Conservation (phyloP, 2,329 filamentous ascomycete species). For the Colletotrichum melonis region DNA sequence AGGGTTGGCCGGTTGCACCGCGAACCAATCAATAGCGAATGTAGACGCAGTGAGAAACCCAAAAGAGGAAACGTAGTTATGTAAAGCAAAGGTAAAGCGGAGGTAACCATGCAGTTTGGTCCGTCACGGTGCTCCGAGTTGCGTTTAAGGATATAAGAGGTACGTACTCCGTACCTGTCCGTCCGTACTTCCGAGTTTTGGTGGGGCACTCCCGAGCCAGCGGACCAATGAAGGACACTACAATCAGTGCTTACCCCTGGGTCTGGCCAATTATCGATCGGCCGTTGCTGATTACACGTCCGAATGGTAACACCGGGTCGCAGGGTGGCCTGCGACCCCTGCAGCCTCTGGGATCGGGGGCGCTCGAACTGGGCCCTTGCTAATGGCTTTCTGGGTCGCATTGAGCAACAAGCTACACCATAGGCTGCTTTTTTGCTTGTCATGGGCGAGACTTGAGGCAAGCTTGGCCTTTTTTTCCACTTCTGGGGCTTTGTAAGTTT, state of each 20-base stretch:
- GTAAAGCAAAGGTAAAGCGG: not conserved
- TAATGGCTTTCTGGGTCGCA: not conserved
- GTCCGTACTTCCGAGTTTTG: not conserved
- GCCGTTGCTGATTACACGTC: slow-evolving; percentile 24
- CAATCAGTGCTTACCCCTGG: not conserved
- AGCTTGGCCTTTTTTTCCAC: not conserved
- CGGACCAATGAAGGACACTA: not conserved
- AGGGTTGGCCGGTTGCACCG: not conserved
- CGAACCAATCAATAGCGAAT: not conserved
- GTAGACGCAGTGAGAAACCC: not conserved
- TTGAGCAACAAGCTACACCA: not conserved
- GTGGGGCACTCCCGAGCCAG: slow-evolving; percentile 12
- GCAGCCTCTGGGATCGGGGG: not conserved
- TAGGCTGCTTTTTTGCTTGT: not conserved
- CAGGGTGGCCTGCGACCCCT: not conserved
- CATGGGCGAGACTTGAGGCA: not conserved
- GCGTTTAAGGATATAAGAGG: no score
- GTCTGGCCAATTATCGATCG: not conserved
- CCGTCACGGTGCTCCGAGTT: not conserved
- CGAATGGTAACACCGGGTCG: slow-evolving; percentile 11
- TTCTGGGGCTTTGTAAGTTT: slow-evolving; percentile 18
- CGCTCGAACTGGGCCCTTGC: slow-evolving; percentile 1
- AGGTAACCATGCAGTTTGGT: slow-evolving; percentile 1
- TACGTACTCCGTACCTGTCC: no score
- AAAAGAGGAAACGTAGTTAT: slow-evolving; percentile 5